Evolutionary conservation across 495 filamentous ascomycete genomes (phyloP).

Genomic region (Penicillium flavigenum): DNA sequence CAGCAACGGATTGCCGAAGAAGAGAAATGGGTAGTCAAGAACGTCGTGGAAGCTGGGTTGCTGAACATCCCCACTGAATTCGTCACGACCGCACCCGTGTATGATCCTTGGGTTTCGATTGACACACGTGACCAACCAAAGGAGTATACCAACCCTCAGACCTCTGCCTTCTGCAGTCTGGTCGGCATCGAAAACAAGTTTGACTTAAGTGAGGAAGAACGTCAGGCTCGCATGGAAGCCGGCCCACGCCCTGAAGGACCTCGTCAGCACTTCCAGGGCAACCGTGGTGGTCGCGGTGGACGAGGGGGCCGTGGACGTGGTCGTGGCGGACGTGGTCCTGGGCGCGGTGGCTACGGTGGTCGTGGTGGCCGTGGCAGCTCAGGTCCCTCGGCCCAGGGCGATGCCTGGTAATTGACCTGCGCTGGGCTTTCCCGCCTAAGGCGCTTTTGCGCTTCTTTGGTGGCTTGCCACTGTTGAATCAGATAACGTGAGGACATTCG

Average conservation of each 20-base stretch:
- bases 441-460: background rate
- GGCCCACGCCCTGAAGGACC: conserved; percentile 25
- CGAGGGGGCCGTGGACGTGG: conserved; percentile 20
- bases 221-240: conserved; percentile 45
- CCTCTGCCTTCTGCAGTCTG: conserved; percentile 70
- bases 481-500: background rate
- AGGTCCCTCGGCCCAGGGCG: background rate
- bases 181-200: conserved; percentile 77
- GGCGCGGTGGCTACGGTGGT: background rate
- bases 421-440: background rate
- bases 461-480: background rate
- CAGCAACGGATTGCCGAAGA: conserved; percentile 59
- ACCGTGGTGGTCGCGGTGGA: conserved; percentile 21
- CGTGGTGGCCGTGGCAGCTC: background rate
- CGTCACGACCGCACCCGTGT: conserved; percentile 67
- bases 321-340: conserved; percentile 17
- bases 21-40: conserved; percentile 71
- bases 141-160: conserved; percentile 85
- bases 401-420: background rate
- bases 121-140: conserved; percentile 51
- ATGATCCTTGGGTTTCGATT: conserved; percentile 46
- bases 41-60: conserved; percentile 59
- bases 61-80: conserved; percentile 76
- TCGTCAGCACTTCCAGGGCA: conserved; percentile 2
- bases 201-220: conserved; percentile 66